Evolutionary conservation across 352 stramenopile genomes (phyloP).

Genomic region (Hyaloperonospora brassicae): DNA sequence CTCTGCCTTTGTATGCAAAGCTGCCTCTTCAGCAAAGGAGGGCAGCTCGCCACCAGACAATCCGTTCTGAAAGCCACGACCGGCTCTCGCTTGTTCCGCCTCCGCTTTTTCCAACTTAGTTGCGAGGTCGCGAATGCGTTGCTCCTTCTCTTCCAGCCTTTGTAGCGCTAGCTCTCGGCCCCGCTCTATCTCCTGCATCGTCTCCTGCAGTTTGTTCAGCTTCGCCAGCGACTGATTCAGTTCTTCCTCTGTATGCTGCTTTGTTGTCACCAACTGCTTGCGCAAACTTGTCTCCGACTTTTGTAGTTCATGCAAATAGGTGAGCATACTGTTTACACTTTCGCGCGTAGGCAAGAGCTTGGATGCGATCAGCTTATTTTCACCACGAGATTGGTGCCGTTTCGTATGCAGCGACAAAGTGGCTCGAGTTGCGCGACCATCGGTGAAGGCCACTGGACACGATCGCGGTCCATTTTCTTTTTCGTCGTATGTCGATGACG

Average conservation of each 20-base stretch:
- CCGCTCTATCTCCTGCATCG: constrained; percentile 32
- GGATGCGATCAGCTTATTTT: constrained; percentile 38
- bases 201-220: constrained; percentile 38
- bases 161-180: constrained; percentile 24
- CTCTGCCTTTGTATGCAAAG: constrained; percentile 4
- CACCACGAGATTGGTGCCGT: constrained; percentile 17
- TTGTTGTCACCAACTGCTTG: constrained; percentile 46
- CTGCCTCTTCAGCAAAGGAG: constrained; percentile 19
- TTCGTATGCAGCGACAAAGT: constrained; percentile 23
- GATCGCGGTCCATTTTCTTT: constrained; percentile 32
- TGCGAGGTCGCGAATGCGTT: constrained; percentile 30
- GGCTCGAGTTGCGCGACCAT: constrained; percentile 3
- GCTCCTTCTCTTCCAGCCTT: constrained; percentile 36
- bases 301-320: constrained; percentile 64
- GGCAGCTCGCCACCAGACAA: constrained; percentile 15
- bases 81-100: constrained; percentile 9
- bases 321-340: constrained; percentile 59
- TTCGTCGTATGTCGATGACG: constrained; percentile 25
- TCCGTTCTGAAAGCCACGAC: neutral
- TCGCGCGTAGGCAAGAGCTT: constrained; percentile 49
- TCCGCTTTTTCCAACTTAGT: constrained; percentile 28
- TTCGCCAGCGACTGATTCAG: constrained; percentile 34
- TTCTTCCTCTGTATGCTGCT: constrained; percentile 45
- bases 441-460: constrained; percentile 28
- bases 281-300: constrained; percentile 52